Base-by-base conservation (phyloP, 1,284 basidiomycete genomes). In the Leucoagaricus sp. region DNA sequence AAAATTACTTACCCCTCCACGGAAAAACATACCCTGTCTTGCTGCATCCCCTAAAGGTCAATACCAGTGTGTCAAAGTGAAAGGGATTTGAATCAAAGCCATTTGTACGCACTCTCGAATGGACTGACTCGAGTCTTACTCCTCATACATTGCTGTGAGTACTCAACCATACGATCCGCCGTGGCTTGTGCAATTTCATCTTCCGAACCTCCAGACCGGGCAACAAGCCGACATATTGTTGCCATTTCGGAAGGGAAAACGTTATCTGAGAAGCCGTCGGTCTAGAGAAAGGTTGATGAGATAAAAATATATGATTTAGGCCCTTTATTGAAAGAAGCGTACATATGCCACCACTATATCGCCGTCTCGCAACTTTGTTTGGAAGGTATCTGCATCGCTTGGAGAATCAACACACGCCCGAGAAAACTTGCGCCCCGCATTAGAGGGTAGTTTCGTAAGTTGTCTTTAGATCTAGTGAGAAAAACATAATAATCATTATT, bases 221-320 rank as follows among this genome's bases (percentile, higher is more conserved):
- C 76, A 12, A 86, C 80, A 1, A 91, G 74, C 0, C 83, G 78
- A 64, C 86, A 86, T 52, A 93, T 85, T 29, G 83, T 77, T 33
- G 83, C 74, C 59, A 92, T 78, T 65, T 94, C 90, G 10, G 81
- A 71, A 6, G 85, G 79, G 63, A 89, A 93, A 23, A 95, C 89
- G 65, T 96, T 96, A 68, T 96, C 94, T 33, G 89, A 86, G 46
- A 94, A 75, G 1, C 93, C 93, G 65, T 96, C 93, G 19, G 93
- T 95, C 84, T 92, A 61, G 51, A 68, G 40, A 26, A 58, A 52
- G 57, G 45, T 41, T 44, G 13, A 38, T 38, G 38, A 53, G 19
- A 49, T 21, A 10, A 38, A 13, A 48, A 34, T 33, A 19, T 23
- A 33, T 33, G 25, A 15, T 44, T 28, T 33, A 44, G 38, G 31